Base-by-base conservation (phyloP, 495 filamentous ascomycete species). In the Penicillium nucicola region DNA sequence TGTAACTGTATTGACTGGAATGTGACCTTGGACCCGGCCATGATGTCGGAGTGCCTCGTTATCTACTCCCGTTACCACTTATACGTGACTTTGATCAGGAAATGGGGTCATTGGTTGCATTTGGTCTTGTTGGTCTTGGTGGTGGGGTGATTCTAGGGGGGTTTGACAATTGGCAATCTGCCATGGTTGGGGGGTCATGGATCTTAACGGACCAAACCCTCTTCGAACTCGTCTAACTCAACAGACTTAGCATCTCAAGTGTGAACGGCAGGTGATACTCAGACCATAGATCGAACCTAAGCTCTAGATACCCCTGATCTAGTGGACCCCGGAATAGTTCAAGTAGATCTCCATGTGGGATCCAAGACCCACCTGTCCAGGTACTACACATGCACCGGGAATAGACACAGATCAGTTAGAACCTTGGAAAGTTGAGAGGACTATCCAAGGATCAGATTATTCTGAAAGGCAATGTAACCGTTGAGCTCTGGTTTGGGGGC, bases 1-100 rank as follows among this genome's bases (percentile, higher is more conserved):
- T 59, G 52, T 38, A 56, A 59, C 52, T 43, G 28, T n/a, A 39
- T 42, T 31, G 13, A 37, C 35, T 39, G 51, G 46, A 58, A 58
- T 58, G 55, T 23, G 46, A 58, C 51, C 19, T 45, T 25, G 23
- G 13, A 34, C 9, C 15, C 22, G 38, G 22, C 35, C 30, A 31
- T 38, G 45, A 49, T 42, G 45, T 52, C 19, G 20, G 34, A 23
- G 10, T 28, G 13, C n/a, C 13, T 18, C 5, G 8, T 3, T 8
- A 22, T 36, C 38, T 20, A 38, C 13, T 18, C 22, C 38, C 2
- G n/a, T 30, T 37, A 18, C n/a, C 7, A n/a, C n/a, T 40, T 14
- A 19, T 31, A 31, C 32, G 17, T 19, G 15, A 14, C 1, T 41
- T n/a, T 25, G 25, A 18, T 14, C 36, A 5, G 10, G 2, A 7